These are phyloP conservation scores for Pseudogymnoascus sp. DNA, from an alignment of 2,329 filamentous ascomycete genomes.

Conservation along the genomic window DNA sequence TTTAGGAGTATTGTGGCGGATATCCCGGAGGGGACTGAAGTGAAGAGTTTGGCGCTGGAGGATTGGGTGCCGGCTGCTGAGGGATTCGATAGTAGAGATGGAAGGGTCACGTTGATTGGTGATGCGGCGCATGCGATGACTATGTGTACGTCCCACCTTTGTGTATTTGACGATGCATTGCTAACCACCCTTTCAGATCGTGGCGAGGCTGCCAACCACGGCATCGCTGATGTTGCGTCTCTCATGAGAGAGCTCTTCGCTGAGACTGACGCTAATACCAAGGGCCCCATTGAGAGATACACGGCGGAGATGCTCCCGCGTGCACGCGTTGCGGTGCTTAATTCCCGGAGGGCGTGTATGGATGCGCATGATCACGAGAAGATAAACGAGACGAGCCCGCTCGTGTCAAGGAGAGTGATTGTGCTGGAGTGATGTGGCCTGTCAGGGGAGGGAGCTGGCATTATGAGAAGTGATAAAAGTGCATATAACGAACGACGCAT, in stretches of 20 bases:
- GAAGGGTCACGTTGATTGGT: constrained; percentile 42
- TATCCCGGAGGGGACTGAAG: constrained; percentile 36
- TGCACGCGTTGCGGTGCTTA: constrained; percentile 26
- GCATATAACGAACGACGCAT: neutral
- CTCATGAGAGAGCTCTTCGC: constrained; percentile 31
- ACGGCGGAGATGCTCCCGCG: constrained; percentile 29
- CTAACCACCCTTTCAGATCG: constrained; percentile 35
- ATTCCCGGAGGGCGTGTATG: constrained; percentile 30
- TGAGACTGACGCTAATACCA: constrained; percentile 15
- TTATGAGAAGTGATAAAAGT: neutral
- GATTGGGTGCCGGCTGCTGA: constrained; percentile 40
- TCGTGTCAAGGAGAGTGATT: neutral
- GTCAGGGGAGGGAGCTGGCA: neutral
- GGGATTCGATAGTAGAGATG: constrained; percentile 30
- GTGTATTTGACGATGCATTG: neutral
- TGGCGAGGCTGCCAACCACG: constrained; percentile 52
- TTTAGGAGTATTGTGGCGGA: constrained; percentile 37
- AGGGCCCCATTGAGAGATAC: constrained; percentile 22
- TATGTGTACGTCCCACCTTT: constrained; percentile 42
- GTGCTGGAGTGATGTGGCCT: neutral
- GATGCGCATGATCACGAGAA: constrained; percentile 28
- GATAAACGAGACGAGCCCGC: constrained; percentile 34
- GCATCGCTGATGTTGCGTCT: constrained; percentile 44
- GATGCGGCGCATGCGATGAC: constrained; percentile 53
- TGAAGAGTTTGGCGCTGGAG: constrained; percentile 39